phyloP scores from a whole-genome alignment of 305 asterid species.

The Solanum aculeatissimum region DNA sequence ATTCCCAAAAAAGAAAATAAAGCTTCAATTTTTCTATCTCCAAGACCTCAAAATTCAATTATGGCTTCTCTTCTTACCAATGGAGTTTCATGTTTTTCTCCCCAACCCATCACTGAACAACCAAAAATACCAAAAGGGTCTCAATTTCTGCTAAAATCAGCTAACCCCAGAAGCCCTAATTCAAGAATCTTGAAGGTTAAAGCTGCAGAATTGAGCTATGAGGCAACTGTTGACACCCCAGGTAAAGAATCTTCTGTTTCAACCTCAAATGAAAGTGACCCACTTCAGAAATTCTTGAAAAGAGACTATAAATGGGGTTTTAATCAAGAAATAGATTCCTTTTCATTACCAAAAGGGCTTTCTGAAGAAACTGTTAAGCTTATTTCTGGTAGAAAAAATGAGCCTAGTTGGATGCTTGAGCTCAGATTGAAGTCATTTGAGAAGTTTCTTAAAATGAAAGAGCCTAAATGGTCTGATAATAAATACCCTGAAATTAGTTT shows the following conservation, averaged over 20 bases:
- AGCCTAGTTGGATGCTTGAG: conserved; percentile 93
- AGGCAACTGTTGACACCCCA: conserved; percentile 39
- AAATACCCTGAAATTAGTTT: conserved; percentile 61
- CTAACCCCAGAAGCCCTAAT: not conserved
- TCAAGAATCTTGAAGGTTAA: conserved; percentile 12
- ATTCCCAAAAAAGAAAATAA: not conserved
- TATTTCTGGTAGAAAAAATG: conserved; percentile 57
- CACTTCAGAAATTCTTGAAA: conserved; percentile 63
- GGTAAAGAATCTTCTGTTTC: conserved; percentile 28
- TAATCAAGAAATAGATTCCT: conserved; percentile 67
- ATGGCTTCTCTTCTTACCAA: not conserved
- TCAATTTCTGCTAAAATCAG: not conserved
- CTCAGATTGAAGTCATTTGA: conserved; percentile 58
- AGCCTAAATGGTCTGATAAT: conserved; percentile 90
- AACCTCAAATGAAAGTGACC: conserved; percentile 39
- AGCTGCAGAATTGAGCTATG: conserved; percentile 16
- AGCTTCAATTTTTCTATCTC: not conserved
- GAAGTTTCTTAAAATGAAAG: conserved; percentile 56
- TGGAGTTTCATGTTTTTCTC: not conserved
- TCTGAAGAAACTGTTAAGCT: conserved; percentile 69
- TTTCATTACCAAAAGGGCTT: conserved; percentile 79
- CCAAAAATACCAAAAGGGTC: not conserved
- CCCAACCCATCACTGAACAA: not conserved
- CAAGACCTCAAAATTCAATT: not conserved
- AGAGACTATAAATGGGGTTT: conserved; percentile 91